Evolutionary conservation across 106 monocot species (phyloP), one percentile per base, ranked within the genome.

Genomic region (Dioscorea dumetorum): DNA sequence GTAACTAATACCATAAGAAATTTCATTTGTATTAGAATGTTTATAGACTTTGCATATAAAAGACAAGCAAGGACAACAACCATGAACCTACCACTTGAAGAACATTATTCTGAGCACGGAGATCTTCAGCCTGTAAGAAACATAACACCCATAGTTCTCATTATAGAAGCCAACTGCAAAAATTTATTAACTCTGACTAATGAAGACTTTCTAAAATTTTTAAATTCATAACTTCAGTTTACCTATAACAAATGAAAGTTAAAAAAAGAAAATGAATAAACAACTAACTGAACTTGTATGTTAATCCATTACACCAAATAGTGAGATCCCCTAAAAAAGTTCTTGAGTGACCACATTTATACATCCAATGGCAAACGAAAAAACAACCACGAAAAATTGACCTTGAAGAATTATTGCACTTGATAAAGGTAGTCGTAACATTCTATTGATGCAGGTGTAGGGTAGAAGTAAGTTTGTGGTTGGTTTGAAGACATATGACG

Each of bases 81-180:
- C 21, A 24, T 19, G 48, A 50, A 53, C 85, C 71, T 79, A 89
- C 88, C 82, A 89, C 19, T 64, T 85, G 85, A 66, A 89, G 85
- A 63, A 82, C 61, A 68, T 75, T 82, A 58, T 89, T 82, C 69
- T 82, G 67, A 6, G 58, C 58, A 22, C 64, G 68, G 58, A 77
- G 64, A 57, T 82, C 82, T 31, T 73, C 79, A 68, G 74, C 65
- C 88, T 89, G 81, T 41, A 41, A 10, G 10, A 41, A 41, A 41
- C 41, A 41, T 8, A 41, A 41, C 31, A 65, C 51, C 67, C 57
- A 24, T 52, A 70, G 11, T 49, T 28, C 12, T 2, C 34, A 70
- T 18, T 6, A 56, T 1, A 23, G 10, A n/a, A 64, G 16, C 10
- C 63, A 23, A 32, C 14, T 64, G 22, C 15, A 24, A 7, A 32